These are phyloP conservation scores for Pichia exigua DNA, from an alignment of 805 yeast genomes.

Conservation along the genomic window DNA sequence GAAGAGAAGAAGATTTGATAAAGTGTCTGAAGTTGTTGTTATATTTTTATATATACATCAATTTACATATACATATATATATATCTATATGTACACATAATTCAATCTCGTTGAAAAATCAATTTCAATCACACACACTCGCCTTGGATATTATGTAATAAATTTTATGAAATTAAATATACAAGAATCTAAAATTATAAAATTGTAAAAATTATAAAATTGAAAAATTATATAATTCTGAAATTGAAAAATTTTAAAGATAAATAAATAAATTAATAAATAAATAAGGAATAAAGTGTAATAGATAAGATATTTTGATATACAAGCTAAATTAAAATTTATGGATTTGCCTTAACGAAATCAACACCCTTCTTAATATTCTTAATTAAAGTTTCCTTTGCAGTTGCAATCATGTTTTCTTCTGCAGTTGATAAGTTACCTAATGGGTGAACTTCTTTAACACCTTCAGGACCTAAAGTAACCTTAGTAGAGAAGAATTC, in stretches of 20 bases:
- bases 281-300: neutral
- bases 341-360: constrained; percentile 70
- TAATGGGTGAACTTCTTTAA: constrained; percentile 68
- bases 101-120: no score
- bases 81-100: no score
- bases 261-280: neutral
- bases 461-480: constrained; percentile 89
- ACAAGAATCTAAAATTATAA: neutral
- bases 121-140: no score
- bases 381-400: constrained; percentile 83
- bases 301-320: neutral
- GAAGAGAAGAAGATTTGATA: no score
- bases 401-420: constrained; percentile 71
- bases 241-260: no score
- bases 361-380: constrained; percentile 92
- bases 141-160: no score
- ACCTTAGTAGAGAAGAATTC: constrained; percentile 95
- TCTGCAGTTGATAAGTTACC: constrained; percentile 71
- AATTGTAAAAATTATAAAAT: neutral
- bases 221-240: no score
- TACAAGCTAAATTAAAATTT: constrained; percentile 14
- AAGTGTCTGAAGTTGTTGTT: no score
- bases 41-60: no score
- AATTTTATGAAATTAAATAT: no score
- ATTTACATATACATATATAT: no score